Evolutionary conservation across 805 yeast genomes (phyloP), one percentile per base, ranked within the genome.

Genomic region (Metschnikowia corniflorae): DNA sequence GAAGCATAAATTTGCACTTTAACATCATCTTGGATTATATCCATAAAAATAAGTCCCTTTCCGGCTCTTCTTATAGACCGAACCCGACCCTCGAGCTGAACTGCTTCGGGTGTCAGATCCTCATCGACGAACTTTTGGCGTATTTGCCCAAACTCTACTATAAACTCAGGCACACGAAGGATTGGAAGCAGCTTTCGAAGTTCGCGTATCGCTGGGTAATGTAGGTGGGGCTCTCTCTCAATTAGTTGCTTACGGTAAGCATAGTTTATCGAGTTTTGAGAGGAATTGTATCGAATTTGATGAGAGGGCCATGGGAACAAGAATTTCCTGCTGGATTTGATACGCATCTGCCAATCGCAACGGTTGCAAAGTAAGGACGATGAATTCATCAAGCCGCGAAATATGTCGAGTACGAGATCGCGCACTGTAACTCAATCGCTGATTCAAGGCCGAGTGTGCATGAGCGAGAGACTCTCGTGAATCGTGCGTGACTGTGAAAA

Each of bases 11-110:
- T 49, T 54, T 86, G 96, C 2, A 86, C 58, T 45, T 68, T 68
- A 1, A 42, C 32, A 25, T 60, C 68, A 49, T 84, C 91, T 49
- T 83, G 91, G 0, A 65, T 50, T 2, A 86, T 26, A 53, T 86
- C 96, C 16, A 86, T 50, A 50, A 86, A 86, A 26, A 74, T 59
- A 62, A 86, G 71, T 1, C 81, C 82, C 47, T 74, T 80, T 1
- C 94, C 87, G 0, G 88, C 69, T 34, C 67, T 71, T 25, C 96
- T 57, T 0, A 86, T 69, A 15, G 76, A 63, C 2, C 37, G 39
- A 6, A 86, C 68, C 35, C 80, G 73, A 0, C 95, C 96, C 43
- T 77, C 73, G 3, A 56, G 35, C 19, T 51, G 49, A 20, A 39
- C 20, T 4, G 33, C 20, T 2, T 39, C 30, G 3, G 35, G 26